Percentiles rank a stretch among this genome's conserved stretches.
Evolutionary conservation across 169 alveolate species (phyloP).

Genomic region (Eimeria maxima): DNA sequence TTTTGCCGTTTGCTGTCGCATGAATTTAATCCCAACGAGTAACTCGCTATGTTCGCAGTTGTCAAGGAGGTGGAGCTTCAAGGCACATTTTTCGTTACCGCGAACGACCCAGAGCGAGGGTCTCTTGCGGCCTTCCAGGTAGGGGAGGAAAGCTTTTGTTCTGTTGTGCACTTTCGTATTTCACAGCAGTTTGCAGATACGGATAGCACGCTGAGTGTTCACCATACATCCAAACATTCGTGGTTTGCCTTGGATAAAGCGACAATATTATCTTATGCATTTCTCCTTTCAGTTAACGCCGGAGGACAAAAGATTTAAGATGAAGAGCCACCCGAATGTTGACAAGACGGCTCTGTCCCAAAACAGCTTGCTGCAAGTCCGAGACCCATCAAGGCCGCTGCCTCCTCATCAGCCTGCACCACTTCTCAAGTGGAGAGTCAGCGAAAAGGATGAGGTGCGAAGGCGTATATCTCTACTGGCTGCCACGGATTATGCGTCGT

Average conservation of each 20-base stretch:
- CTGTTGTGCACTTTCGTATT: not conserved
- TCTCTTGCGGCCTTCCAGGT: conserved; percentile 85
- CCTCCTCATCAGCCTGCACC: conserved; percentile 84
- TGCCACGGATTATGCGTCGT: not conserved
- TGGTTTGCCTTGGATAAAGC: not conserved
- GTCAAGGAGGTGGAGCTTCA: conserved; percentile 77
- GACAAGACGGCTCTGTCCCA: conserved; percentile 83
- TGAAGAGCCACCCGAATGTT: conserved; percentile 85
- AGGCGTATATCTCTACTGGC: not conserved
- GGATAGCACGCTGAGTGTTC: not conserved
- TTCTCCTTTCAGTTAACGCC: conserved; percentile 76
- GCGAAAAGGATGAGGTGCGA: conserved; percentile 75
- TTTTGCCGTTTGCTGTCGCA: not conserved
- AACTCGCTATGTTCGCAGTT: not conserved
- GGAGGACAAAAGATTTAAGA: conserved; percentile 84
- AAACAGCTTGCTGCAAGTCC: conserved; percentile 82
- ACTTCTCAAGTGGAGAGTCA: conserved; percentile 83
- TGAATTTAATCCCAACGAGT: not conserved
- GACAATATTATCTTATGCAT: not conserved
- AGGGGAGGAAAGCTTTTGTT: not conserved
- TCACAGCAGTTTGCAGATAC: not conserved
- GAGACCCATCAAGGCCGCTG: conserved; percentile 81
- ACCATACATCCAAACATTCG: not conserved
- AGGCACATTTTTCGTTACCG: conserved; percentile 83
- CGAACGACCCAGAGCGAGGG: conserved; percentile 84